Evolutionary conservation across 257 asterid genomes (phyloP).

Genomic region (Eustoma russellianum): DNA sequence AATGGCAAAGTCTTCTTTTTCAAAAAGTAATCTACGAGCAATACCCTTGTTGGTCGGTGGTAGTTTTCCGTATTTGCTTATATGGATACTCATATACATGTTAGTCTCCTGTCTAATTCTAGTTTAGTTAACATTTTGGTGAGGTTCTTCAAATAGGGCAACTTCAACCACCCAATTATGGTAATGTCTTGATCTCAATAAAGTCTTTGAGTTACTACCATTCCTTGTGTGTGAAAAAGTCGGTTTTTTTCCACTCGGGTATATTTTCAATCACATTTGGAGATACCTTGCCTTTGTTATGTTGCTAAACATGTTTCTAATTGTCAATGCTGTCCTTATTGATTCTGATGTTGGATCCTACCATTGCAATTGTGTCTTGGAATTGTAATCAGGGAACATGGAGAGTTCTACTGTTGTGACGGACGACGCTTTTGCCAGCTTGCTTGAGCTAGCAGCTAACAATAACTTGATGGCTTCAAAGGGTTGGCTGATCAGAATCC

Average conservation of each 20-base stretch:
- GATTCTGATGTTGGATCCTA: slow-evolving; percentile 22
- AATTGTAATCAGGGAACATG: slow-evolving; percentile 23
- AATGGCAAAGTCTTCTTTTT: neutral
- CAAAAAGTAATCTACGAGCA: slow-evolving; percentile 1
- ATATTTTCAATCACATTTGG: neutral
- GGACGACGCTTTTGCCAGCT: slow-evolving; percentile 41
- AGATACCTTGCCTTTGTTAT: neutral
- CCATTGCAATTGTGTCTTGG: slow-evolving; percentile 16
- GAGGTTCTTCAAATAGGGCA: slow-evolving; percentile 9
- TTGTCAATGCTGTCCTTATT: neutral
- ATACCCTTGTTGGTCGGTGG: neutral
- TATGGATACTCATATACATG: too few relatives aligned
- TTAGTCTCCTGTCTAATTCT: neutral
- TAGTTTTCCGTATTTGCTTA: slow-evolving; percentile 1
- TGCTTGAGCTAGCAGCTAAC: slow-evolving; percentile 78
- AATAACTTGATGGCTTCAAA: slow-evolving; percentile 49
- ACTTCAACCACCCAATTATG: slow-evolving; percentile 6
- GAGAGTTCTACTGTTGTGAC: slow-evolving; percentile 38
- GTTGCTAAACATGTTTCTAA: neutral
- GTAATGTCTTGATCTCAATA: neutral
- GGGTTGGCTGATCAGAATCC: slow-evolving; percentile 29
- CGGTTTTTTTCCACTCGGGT: neutral
- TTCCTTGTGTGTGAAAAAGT: neutral
- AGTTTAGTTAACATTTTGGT: slow-evolving; percentile 1
- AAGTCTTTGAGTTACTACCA: neutral